Evolutionary conservation across 441 rosid genomes (phyloP), one percentile per base, ranked within the genome.

Genomic region (Gossypium schwendimanii): DNA sequence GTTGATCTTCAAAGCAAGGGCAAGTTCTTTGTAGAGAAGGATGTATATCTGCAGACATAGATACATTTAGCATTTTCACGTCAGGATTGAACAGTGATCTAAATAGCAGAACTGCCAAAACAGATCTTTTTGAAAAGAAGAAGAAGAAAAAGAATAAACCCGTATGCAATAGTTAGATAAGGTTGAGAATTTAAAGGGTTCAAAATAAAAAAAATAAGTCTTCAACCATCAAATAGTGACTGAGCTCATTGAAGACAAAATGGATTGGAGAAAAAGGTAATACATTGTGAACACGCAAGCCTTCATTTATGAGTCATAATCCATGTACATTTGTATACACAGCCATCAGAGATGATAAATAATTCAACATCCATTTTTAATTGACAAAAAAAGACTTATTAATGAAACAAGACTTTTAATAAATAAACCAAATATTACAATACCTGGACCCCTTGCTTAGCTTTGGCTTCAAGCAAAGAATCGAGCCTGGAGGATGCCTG

Each of bases 361-460:
- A 28, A 60, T 26, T 63, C 52, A 63, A 39, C 28, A 63, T 39
- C 52, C 69, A 18, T 41, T 63, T 39, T 20, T 61, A n/a, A 4
- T 63, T 63, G 20, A 18, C 15, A 18, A 10, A 10, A 63, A 17
- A 53, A 12, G 28, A 55, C 17, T 63, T 63, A 15, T 1, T 63
- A 63, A 9, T 45, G 47, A 31, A 61, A 61, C 41, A 63, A 62
- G 18, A 4, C 49, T 9, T 36, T 18, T 62, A 2, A 36, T 39
- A 64, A 41, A 21, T 20, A 65, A 63, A 45, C 17, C 12, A 6
- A 45, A n/a, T 11, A 70, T 57, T 23, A 33, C 63, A 15, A 58
- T 79, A 93, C 99, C 99, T 96, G 98, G 77, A 96, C 92, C 71
- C 97, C 99, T 82, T 93, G 88, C 85, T 90, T 96, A 73, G 99